Percentiles rank a stretch among this genome's conserved stretches.
phyloP scores from a whole-genome alignment of 177 flowering plant genomes.

The Vitis hybrid region DNA sequence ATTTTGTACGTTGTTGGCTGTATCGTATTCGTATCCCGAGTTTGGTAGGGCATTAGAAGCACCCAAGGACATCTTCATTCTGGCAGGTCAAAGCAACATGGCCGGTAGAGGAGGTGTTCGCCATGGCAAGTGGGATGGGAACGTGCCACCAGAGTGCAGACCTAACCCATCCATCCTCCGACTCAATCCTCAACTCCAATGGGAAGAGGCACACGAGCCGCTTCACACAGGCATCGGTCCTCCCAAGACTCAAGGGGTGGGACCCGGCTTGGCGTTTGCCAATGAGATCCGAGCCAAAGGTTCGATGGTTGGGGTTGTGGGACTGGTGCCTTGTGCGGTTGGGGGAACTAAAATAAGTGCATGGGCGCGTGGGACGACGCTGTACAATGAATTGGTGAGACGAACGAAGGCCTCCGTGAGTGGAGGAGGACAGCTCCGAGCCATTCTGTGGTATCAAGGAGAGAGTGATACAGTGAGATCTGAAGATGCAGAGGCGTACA shows the following conservation, averaged over 20 bases:
- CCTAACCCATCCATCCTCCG: conserved; percentile 28
- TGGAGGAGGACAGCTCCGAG: conserved; percentile 23
- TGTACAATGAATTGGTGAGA: conserved; percentile 19
- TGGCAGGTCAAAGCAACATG: conserved; percentile 63
- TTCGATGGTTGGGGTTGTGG: conserved; percentile 23
- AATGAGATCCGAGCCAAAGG: conserved; percentile 11
- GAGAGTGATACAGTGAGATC: conserved; percentile 30
- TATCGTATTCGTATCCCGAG: no score
- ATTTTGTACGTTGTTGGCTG: no score
- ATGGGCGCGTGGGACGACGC: conserved; percentile 23
- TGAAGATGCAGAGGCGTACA: conserved; percentile 31
- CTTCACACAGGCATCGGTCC: conserved; percentile 35
- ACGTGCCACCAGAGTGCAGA: conserved; percentile 30
- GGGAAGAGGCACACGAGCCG: conserved; percentile 41
- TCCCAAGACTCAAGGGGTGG: conserved; percentile 29
- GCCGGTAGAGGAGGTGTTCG: conserved; percentile 46
- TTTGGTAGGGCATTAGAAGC: not conserved
- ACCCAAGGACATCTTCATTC: conserved; percentile 27
- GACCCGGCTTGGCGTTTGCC: conserved; percentile 47
- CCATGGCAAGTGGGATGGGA: conserved; percentile 23
- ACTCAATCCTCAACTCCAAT: conserved; percentile 16
- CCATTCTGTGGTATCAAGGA: conserved; percentile 42
- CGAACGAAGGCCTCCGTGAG: conserved; percentile 15
- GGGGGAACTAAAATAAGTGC: conserved; percentile 27
- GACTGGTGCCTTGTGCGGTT: conserved; percentile 39